Percentiles rank a stretch among this genome's conserved stretches.
phyloP scores from a whole-genome alignment of 2,329 filamentous ascomycete genomes.

The Aspergillus sp. region DNA sequence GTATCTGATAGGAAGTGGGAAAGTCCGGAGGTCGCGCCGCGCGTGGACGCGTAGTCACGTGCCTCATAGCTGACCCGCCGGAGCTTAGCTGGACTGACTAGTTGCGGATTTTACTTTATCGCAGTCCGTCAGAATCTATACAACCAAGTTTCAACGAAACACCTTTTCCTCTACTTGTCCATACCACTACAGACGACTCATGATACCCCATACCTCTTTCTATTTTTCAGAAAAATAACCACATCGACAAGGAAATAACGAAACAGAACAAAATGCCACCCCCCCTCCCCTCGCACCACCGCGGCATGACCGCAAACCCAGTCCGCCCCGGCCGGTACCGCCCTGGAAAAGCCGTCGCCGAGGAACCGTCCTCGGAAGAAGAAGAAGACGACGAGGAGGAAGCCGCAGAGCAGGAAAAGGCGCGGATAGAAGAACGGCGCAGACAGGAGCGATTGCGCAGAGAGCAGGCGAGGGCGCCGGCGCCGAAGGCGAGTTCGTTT shows the following conservation, averaged over 20 bases:
- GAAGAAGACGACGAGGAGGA: slow-evolving; percentile 54
- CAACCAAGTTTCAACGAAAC: not conserved
- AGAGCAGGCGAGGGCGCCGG: slow-evolving; percentile 50
- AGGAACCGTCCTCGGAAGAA: slow-evolving; percentile 50
- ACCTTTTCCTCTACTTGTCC: no score
- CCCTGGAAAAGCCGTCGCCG: slow-evolving; percentile 70
- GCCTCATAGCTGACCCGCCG: not conserved
- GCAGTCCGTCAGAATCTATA: not conserved
- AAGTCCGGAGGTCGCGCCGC: not conserved
- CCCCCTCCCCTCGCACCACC: slow-evolving; percentile 41
- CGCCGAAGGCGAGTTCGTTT: slow-evolving; percentile 42
- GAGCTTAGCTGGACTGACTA: not conserved
- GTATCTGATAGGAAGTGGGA: no score
- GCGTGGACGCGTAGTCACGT: slow-evolving; percentile 23
- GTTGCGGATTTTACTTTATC: no score
- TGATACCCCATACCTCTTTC: not conserved
- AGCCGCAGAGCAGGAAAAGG: slow-evolving; percentile 60
- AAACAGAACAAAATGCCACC: slow-evolving; percentile 37
- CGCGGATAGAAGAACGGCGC: slow-evolving; percentile 29
- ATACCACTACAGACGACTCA: not conserved
- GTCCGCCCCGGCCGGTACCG: slow-evolving; percentile 77
- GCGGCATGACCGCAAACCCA: slow-evolving; percentile 90
- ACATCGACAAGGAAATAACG: no score
- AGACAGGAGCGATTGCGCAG: slow-evolving; percentile 35
- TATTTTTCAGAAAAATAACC: not conserved